These are phyloP conservation scores for Parmelia sp. DNA, from an alignment of 495 filamentous ascomycete genomes.

Conservation along the genomic window DNA sequence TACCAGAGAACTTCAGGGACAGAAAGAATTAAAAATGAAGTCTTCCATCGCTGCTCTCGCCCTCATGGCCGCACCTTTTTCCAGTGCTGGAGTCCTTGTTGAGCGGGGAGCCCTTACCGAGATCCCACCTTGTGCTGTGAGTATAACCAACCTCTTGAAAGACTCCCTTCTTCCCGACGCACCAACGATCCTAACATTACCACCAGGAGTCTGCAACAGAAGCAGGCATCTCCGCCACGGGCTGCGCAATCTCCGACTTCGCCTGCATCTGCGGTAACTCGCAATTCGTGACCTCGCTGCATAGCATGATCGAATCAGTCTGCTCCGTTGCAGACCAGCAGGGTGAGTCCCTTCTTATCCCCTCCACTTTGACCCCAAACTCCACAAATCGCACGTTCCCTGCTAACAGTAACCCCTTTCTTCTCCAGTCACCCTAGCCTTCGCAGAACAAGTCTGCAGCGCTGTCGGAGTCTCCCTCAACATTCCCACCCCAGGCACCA, in stretches of 20 bases:
- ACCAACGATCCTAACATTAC: neutral
- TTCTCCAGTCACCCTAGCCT: constrained; percentile 16
- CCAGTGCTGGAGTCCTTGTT: neutral
- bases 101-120: neutral
- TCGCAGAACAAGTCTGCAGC: constrained; percentile 16
- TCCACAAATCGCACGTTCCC: neutral
- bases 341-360: constrained; percentile 1
- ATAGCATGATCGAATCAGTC: constrained; percentile 7
- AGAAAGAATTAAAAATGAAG: constrained; percentile 5
- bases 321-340: constrained; percentile 20
- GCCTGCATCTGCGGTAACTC: constrained; percentile 31
- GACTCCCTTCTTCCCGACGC: neutral
- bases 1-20: neutral
- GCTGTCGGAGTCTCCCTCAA: constrained; percentile 15
- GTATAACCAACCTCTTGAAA: neutral
- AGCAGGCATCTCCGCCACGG: constrained; percentile 13
- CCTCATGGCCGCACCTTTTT: constrained; percentile 9
- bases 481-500: neutral
- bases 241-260: constrained; percentile 20
- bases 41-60: constrained; percentile 1
- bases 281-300: constrained; percentile 24
- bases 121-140: constrained; percentile 23
- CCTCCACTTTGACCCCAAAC: neutral
- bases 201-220: constrained; percentile 13
- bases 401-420: neutral